Conservation (phyloP, 2,329 filamentous ascomycete species). For the Penicillium sp. region DNA sequence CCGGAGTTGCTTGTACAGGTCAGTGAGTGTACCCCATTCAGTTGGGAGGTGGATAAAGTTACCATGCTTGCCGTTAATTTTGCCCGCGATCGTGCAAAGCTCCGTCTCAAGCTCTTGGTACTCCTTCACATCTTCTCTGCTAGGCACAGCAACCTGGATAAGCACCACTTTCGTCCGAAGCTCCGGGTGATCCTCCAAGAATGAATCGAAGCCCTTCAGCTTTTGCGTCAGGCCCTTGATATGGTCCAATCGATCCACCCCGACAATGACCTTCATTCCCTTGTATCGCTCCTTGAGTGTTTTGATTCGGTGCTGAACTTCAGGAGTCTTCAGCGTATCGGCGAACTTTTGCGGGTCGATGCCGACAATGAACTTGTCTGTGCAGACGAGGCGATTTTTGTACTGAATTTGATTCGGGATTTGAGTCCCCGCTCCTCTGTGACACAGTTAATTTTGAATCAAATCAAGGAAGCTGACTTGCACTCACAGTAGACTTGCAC, state of each 20-base stretch:
- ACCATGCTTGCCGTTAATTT: constrained; percentile 90
- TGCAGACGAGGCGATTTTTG: constrained; percentile 75
- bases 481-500: constrained; percentile 73
- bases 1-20: constrained; percentile 66
- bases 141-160: constrained; percentile 90
- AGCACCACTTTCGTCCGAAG: constrained; percentile 91
- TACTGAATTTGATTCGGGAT: constrained; percentile 86
- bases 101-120: constrained; percentile 90
- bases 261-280: constrained; percentile 86
- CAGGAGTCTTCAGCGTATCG: constrained; percentile 72
- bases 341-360: constrained; percentile 94
- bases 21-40: not conserved
- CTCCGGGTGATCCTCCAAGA: constrained; percentile 87
- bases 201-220: constrained; percentile 85
- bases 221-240: constrained; percentile 97
- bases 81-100: constrained; percentile 86
- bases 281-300: constrained; percentile 79
- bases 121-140: constrained; percentile 80
- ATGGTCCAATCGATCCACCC: constrained; percentile 90
- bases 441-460: not conserved
- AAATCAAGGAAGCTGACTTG: not conserved
- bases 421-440: constrained; percentile 49
- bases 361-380: constrained; percentile 90
- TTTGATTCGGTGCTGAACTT: constrained; percentile 76
- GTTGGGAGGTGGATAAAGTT: constrained; percentile 12